Conservation (phyloP, 73 alveolate species). For the Tetrahymena elliotti region DNA sequence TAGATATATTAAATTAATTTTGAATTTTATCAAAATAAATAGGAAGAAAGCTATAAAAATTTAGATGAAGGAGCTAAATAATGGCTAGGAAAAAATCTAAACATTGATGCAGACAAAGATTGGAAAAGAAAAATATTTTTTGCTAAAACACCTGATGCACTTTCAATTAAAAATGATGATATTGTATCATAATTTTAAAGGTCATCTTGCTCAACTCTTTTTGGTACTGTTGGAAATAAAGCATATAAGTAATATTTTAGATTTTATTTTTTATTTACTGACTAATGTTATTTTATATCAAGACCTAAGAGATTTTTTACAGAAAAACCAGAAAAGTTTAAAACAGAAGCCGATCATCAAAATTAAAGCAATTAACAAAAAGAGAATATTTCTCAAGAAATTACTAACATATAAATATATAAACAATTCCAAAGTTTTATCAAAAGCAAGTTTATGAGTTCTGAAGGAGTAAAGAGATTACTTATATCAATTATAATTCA, state of each 20-base stretch:
- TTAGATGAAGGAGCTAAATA: neutral
- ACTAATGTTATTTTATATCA: too few species aligned
- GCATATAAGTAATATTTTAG: neutral
- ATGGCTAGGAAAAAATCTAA: neutral
- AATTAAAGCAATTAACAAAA: neutral
- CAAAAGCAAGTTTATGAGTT: neutral
- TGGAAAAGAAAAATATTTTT: neutral
- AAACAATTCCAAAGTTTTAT: neutral
- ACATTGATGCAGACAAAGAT: neutral
- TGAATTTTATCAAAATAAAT: too few species aligned
- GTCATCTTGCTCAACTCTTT: neutral
- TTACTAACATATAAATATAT: neutral
- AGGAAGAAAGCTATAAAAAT: neutral
- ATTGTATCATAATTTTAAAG: neutral
- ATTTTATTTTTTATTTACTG: neutral
- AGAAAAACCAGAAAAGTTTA: neutral
- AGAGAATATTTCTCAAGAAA: neutral
- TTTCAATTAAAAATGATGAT: neutral
- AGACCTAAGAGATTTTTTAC: neutral
- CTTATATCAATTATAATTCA: neutral
- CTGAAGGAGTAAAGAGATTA: neutral
- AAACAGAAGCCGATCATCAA: neutral
- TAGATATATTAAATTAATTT: too few species aligned
- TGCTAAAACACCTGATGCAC: neutral
- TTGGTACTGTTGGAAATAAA: neutral